phyloP scores from a whole-genome alignment of 495 filamentous ascomycete species.

The Aspergillus panamensis region DNA sequence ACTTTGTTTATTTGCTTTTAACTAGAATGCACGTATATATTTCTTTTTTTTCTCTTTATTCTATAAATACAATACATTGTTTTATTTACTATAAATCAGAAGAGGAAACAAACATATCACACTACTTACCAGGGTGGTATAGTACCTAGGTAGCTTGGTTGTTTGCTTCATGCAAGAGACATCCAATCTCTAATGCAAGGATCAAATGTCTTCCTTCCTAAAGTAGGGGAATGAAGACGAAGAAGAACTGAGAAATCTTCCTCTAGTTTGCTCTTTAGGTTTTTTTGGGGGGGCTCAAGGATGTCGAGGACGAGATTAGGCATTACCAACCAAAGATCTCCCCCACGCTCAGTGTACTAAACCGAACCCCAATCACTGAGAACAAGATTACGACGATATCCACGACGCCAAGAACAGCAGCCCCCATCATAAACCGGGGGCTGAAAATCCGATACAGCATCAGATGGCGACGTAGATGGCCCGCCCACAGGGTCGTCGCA shows the following conservation, averaged over 20 bases:
- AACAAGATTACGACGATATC: slow-evolving; percentile 71
- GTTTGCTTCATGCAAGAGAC: too few relatives aligned
- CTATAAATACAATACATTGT: neutral
- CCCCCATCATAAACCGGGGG: slow-evolving; percentile 85
- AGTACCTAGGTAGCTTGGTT: too few relatives aligned
- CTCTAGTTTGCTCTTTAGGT: too few relatives aligned
- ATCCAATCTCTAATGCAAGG: too few relatives aligned
- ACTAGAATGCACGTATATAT: neutral
- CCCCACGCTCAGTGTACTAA: slow-evolving; percentile 69
- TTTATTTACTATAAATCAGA: neutral
- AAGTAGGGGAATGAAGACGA: too few relatives aligned
- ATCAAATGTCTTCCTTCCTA: too few relatives aligned
- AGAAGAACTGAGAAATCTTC: too few relatives aligned
- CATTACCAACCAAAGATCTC: slow-evolving; percentile 82
- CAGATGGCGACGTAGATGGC: slow-evolving; percentile 79
- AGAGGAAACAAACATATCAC: neutral
- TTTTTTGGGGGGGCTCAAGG: too few relatives aligned
- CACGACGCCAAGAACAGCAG: slow-evolving; percentile 65
- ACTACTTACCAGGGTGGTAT: neutral
- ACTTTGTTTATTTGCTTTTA: neutral
- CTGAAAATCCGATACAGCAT: slow-evolving; percentile 97
- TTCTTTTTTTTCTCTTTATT: neutral
- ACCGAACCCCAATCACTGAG: slow-evolving; percentile 64
- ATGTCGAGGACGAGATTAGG: neutral
- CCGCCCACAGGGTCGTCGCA: slow-evolving; percentile 84